These are phyloP conservation scores for Pseudoperonospora humuli DNA, from an alignment of 352 stramenopile species.

Conservation along the genomic window DNA sequence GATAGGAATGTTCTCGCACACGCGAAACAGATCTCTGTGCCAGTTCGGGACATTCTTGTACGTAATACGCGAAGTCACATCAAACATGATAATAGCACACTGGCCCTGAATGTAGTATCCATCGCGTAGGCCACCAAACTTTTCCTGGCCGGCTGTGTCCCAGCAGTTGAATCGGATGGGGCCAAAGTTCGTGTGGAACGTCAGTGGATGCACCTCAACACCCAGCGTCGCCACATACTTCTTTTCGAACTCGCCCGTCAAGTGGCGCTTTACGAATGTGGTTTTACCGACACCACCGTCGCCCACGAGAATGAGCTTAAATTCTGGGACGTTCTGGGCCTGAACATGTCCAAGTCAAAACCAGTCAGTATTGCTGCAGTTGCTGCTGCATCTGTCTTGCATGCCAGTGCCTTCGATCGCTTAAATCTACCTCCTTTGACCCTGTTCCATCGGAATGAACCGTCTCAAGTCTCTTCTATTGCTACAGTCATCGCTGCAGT, in stretches of 20 bases:
- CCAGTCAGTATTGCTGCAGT: constrained; percentile 6
- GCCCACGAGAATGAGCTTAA: constrained; percentile 99
- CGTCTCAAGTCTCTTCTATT: constrained; percentile 2
- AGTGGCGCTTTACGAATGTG: constrained; percentile 99
- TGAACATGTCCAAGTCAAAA: constrained; percentile 12
- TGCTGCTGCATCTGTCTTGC: background rate
- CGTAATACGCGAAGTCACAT: constrained; percentile 99
- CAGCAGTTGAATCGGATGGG: constrained; percentile 99
- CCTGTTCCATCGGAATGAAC: constrained; percentile 1
- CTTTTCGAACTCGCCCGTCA: constrained; percentile 99
- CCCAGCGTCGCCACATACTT: constrained; percentile 99
- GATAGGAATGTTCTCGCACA: constrained; percentile 99
- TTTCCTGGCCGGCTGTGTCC: constrained; percentile 99
- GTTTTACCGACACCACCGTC: constrained; percentile 99
- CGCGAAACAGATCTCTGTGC: constrained; percentile 98
- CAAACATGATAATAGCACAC: constrained; percentile 99
- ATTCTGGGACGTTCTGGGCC: constrained; percentile 92
- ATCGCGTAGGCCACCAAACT: constrained; percentile 93
- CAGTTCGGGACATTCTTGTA: constrained; percentile 99
- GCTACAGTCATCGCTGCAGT: constrained; percentile 3
- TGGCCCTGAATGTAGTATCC: constrained; percentile 99
- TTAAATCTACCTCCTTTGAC: constrained; percentile 5
- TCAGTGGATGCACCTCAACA: constrained; percentile 98
- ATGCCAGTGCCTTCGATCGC: constrained; percentile 2
- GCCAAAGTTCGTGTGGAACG: constrained; percentile 99